These are phyloP conservation scores for Cokeromyces recurvatus DNA, from an alignment of 371 early-diverging fungal species.

Conservation along the genomic window DNA sequence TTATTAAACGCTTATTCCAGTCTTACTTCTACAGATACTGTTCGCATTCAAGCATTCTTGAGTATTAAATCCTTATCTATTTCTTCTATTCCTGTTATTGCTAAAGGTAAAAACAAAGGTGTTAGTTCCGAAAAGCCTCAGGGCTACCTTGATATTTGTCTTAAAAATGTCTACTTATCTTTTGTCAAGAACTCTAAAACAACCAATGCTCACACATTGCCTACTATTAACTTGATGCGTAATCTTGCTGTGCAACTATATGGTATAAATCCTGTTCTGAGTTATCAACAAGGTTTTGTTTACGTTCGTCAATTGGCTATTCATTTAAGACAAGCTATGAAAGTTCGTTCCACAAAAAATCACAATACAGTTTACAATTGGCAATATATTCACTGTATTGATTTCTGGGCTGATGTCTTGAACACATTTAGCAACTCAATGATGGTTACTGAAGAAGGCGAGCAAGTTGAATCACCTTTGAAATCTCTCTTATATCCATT, in stretches of 20 bases:
- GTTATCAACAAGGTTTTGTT: conserved; percentile 90
- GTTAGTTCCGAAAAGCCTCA: conserved; percentile 13
- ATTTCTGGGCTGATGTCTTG: conserved; percentile 84
- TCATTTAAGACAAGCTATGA: conserved; percentile 80
- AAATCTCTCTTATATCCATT: conserved; percentile 86
- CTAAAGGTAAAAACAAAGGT: too few species aligned
- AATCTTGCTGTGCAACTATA: conserved; percentile 85
- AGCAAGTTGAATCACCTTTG: conserved; percentile 57
- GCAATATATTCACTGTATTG: conserved; percentile 89
- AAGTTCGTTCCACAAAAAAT: conserved; percentile 75
- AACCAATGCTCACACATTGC: conserved; percentile 75
- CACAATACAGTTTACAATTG: conserved; percentile 89
- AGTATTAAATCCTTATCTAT: conserved; percentile 69
- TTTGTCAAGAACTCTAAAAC: conserved; percentile 74
- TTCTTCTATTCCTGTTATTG: conserved; percentile 11
- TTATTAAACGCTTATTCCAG: conserved; percentile 55
- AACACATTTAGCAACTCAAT: conserved; percentile 56
- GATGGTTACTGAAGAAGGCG: conserved; percentile 13
- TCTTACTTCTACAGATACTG: conserved; percentile 55
- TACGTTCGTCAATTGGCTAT: conserved; percentile 91
- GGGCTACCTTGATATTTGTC: conserved; percentile 44
- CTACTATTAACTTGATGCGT: conserved; percentile 83
- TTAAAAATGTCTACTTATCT: conserved; percentile 75
- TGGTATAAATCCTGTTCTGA: conserved; percentile 66
- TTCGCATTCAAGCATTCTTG: conserved; percentile 79